Evolutionary conservation across 2,329 filamentous ascomycete genomes (phyloP), one percentile per base, ranked within the genome.

Genomic region (Cercospora janseana): DNA sequence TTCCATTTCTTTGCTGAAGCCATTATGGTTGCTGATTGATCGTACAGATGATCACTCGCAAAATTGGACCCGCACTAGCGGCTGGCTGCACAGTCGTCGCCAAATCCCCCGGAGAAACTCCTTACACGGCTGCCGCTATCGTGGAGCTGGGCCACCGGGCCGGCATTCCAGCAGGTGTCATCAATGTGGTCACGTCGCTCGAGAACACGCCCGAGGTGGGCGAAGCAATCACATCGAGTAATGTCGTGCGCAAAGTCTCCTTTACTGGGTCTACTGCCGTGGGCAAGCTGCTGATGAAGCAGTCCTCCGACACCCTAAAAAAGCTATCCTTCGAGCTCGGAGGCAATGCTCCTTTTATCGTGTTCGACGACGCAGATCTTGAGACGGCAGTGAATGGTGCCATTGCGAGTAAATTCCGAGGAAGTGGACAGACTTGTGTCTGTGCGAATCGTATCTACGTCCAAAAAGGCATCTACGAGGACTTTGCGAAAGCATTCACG

Each of bases 81-180:
- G 50, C 50, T 20, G 50, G 50, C 20, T 53, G 50, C 46, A 49
- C 50, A 8, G 44, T 53, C 8, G 45, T 53, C 4, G 50, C 50
- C 63, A 98, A 98, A 71, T 86, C 90, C 13, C 91, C 92, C 1
- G 85, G 85, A 38, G 92, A 97, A 75, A 96, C 93, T 1, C 92
- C 92, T 0, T 93, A 93, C 68, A 95, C 91, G 18, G 83, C 89
- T 0, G 83, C 95, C 29, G 92, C 92, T 1, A 72, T 97, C 16
- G 89, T 88, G 1, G 91, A 95, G 71, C 80, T 97, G 34, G 88
- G 86, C 8, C 81, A 87, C 64, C 84, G 91, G n/a, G 92, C 92
- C 10, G 92, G 93, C n/a, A 86, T 97, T 20, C 92, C 93, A 35
- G 85, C 85, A 64, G 92, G 92, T 29, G 91, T 96, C 1, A 80